A percentile compares a stretch with the other conserved stretches of the same genome.
phyloP scores from a whole-genome alignment of 495 filamentous ascomycete species.

The Aspergillus ellipticus region DNA sequence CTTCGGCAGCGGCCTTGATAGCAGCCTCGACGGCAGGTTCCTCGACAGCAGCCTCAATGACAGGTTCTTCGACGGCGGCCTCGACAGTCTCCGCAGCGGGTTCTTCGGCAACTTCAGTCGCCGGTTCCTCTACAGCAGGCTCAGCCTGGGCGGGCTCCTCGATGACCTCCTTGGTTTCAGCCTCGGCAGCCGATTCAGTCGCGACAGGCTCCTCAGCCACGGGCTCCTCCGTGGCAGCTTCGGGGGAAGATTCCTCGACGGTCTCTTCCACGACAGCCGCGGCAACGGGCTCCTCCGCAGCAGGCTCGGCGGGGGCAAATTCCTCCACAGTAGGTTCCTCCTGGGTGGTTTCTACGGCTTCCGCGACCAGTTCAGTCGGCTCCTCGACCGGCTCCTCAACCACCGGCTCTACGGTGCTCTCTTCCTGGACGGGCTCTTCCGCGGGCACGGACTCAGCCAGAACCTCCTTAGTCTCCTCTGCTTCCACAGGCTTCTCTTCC shows the following conservation, averaged over 20 bases:
- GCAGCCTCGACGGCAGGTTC: constrained; percentile 8
- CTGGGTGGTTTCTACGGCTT: constrained; percentile 2
- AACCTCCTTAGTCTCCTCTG: constrained; percentile 8
- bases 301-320: constrained; percentile 1
- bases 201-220: constrained; percentile 6
- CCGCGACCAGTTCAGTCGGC: too few species aligned
- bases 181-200: too few species aligned
- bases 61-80: not conserved
- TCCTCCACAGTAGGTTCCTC: constrained; percentile 9
- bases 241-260: not conserved
- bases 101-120: not conserved
- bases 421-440: constrained; percentile 10
- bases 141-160: constrained; percentile 1
- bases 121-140: constrained; percentile 13
- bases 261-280: constrained; percentile 4
- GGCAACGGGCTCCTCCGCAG: constrained; percentile 10
- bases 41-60: not conserved
- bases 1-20: constrained; percentile 7
- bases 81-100: not conserved
- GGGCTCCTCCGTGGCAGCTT: constrained; percentile 12
- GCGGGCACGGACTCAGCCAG: constrained; percentile 1
- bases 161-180: constrained; percentile 13
- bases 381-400: constrained; percentile 5
- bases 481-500: not conserved
- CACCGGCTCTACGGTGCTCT: constrained; percentile 10